Evolutionary conservation across 257 asterid genomes (phyloP).

Genomic region (Nicotiana sylvestris): DNA sequence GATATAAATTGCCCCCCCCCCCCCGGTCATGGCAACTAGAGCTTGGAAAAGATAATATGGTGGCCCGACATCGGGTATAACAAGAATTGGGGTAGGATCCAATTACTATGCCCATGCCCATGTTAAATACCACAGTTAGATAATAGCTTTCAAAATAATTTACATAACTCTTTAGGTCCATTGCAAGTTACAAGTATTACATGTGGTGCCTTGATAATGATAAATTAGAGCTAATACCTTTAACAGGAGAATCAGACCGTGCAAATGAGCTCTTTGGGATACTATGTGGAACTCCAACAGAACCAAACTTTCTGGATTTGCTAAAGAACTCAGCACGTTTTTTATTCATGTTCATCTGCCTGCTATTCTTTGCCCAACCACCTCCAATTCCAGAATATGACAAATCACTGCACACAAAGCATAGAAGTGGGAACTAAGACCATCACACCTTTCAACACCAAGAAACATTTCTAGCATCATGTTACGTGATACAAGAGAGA

Average conservation of each 20-base stretch:
- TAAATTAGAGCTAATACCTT: slow-evolving; percentile 32
- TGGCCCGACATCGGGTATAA: no score
- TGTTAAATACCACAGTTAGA: background rate
- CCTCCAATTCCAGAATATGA: slow-evolving; percentile 34
- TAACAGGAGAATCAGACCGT: slow-evolving; percentile 42
- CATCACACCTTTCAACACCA: background rate
- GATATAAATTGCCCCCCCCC: no score
- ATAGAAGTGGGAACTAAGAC: background rate
- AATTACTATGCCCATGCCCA: no score
- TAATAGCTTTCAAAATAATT: background rate
- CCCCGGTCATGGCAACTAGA: no score
- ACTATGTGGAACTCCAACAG: slow-evolving; percentile 39
- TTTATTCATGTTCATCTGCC: slow-evolving; percentile 23
- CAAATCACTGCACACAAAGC: slow-evolving; percentile 35
- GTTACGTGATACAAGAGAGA: background rate
- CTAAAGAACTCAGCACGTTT: slow-evolving; percentile 68
- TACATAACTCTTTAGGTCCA: background rate
- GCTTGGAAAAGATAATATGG: no score
- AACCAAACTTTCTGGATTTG: slow-evolving; percentile 35
- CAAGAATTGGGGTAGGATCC: no score
- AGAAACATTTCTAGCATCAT: slow-evolving; percentile 13
- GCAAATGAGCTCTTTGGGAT: slow-evolving; percentile 37
- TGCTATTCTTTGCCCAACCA: slow-evolving; percentile 32
- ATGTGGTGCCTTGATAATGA: background rate
- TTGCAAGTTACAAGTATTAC: background rate